Base-by-base conservation (phyloP, 371 early-diverging fungal species). In the Lichtheimia corymbifera region DNA sequence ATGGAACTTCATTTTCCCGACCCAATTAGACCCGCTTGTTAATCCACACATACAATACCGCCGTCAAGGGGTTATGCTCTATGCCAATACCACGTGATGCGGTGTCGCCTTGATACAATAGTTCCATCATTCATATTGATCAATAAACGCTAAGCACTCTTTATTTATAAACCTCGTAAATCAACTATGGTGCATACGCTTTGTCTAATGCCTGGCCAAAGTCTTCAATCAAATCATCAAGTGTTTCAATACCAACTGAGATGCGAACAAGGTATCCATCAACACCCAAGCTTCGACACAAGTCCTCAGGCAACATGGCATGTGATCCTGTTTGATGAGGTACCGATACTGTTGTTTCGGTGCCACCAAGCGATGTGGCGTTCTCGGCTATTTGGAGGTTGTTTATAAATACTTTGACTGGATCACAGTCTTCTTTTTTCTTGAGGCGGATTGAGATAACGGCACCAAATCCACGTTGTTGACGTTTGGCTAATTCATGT, bases 281-380 rank as follows among this genome's bases (percentile, higher is more conserved):
- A 7, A 83, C 68, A 47, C 86, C 88, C 11, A 70, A 54, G 4
- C 66, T 73, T 18, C 71, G 67, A 28, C 88, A 68, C 86, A 86
- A 84, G 49, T 88, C 88, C 42, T 77, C 22, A 0, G 43, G 17
- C 7, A 63, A 2, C 6, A 22, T n/a, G 5, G 7, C 42, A 50
- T 61, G 62, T 9, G 35, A 35, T 17, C 54, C 52, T n/a, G 35
- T 52, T 12, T 24, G n/a, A 11, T 51, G 50, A 24, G 63, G 63
- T 1, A 49, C 27, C 2, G 43, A 22, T 4, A 63, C 76, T 57
- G 87, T 65, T 14, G 82, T 74, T 66, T 88, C 86, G n/a, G 80
- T 78, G 12, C 87, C 86, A 61, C 91, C 91, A 14, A 91, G 70
- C 5, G 82, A 81, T 7, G 87, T 88, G 12, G 91, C 88, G 3